phyloP scores from a whole-genome alignment of 768 basidiomycete genomes.

The Tulasnella sp. region DNA sequence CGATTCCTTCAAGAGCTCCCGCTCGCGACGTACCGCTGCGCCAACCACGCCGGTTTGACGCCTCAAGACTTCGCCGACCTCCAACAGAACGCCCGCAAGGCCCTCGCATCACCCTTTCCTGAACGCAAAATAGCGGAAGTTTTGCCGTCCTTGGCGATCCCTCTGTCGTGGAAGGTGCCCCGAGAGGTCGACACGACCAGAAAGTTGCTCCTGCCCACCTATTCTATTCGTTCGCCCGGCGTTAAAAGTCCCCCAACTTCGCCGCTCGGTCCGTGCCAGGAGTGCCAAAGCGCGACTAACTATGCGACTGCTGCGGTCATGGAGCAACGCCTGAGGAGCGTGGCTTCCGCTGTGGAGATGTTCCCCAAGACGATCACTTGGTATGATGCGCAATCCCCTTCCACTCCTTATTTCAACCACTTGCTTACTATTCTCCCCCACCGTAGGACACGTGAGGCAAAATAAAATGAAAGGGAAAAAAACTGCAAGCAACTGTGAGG shows the following conservation, averaged over 20 bases:
- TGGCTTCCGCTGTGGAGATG: neutral
- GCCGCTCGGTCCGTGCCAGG: neutral
- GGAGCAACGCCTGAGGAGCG: neutral
- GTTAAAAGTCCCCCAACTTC: neutral
- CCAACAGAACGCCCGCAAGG: neutral
- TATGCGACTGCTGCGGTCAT: neutral
- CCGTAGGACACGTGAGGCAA: neutral
- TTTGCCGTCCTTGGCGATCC: neutral
- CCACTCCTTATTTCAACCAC: neutral
- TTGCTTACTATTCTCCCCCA: neutral
- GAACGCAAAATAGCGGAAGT: slow-evolving; percentile 4
- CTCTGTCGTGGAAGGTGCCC: neutral
- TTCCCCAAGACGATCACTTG: neutral
- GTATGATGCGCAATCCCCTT: neutral
- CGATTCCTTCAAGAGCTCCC: neutral
- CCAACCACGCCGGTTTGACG: neutral
- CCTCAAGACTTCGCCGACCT: neutral
- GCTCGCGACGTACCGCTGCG: neutral
- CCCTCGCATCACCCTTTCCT: neutral
- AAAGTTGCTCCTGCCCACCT: neutral
- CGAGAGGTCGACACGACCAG: neutral
- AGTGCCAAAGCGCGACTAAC: neutral
- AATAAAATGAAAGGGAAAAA: too few species aligned
- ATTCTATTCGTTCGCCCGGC: neutral
- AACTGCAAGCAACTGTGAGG: neutral